Evolutionary conservation across 306 rosid species (phyloP).

Genomic region (Quercus berberidifolia): DNA sequence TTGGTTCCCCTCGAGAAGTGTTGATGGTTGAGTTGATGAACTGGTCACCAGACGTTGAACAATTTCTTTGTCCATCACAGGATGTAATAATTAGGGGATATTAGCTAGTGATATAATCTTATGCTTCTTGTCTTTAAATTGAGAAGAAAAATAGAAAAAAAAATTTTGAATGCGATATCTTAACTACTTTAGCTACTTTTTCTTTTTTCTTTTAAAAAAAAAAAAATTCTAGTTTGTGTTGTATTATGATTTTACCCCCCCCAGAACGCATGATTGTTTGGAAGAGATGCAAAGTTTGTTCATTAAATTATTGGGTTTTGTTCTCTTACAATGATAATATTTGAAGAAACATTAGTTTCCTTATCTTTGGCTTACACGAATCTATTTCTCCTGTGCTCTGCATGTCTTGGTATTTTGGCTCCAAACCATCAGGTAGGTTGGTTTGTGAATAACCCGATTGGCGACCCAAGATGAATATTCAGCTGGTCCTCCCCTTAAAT

Average conservation of each 20-base stretch:
- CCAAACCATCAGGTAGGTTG: neutral
- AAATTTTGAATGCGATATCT: conserved; percentile 13
- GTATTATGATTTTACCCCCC: conserved; percentile 13
- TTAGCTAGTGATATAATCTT: conserved; percentile 25
- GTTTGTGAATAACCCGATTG: neutral
- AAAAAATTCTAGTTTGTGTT: neutral
- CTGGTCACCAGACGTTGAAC: conserved; percentile 20
- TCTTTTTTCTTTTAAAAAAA: neutral
- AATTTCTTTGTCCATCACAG: conserved; percentile 24
- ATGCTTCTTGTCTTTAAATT: conserved; percentile 8
- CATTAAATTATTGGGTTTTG: conserved; percentile 29
- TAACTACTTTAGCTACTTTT: neutral
- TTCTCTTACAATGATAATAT: conserved; percentile 21
- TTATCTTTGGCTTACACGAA: neutral
- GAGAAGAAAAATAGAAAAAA: conserved; percentile 6
- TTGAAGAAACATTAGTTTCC: neutral
- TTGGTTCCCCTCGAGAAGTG: conserved; percentile 13
- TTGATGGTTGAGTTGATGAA: conserved; percentile 25
- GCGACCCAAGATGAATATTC: neutral
- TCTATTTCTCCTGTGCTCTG: neutral
- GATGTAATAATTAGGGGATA: conserved; percentile 40
- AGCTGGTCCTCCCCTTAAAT: neutral
- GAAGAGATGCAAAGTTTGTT: conserved; percentile 20
- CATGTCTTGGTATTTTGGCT: neutral
- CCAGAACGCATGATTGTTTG: conserved; percentile 9